Evolutionary conservation across 352 stramenopile species (phyloP), one percentile per base, ranked within the genome.

Genomic region (Blastocystis sp.): DNA sequence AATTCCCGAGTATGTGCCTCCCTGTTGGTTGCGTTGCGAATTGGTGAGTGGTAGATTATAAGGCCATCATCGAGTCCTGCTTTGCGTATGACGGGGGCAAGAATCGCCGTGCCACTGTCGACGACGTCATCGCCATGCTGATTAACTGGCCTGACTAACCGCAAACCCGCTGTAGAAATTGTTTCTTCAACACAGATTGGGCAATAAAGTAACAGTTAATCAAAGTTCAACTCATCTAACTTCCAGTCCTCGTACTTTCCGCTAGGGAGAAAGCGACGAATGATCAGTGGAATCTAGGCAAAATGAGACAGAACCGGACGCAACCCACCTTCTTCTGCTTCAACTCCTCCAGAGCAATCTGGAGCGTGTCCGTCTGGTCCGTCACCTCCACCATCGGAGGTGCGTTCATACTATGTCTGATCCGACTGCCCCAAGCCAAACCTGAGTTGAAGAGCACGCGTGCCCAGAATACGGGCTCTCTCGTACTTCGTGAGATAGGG

Each of bases 401-500:
- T 31, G 96, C 96, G 90, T 98, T 98, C 95, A 98, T 98, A 82
- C 94, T 95, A 59, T 9, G 91, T 50, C 26, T 62, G 37, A 51
- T 41, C 29, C 62, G 12, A 35, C 29, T 81, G 26, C 79, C 3
- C 90, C 26, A 55, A 63, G 24, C 79, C 91, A 6, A 41, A 95
- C 91, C 94, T 98, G 91, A 99, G 99, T 93, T 99, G 97, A 51
- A 99, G 93, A 61, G 97, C 97, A 24, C 97, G 93, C 77, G 97
- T 99, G 50, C 97, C 97, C 24, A 99, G 92, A 71, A 99, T 96
- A 51, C 97, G 94, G 21, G 97, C 97, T 88, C 95, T 93, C 92
- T 99, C 97, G 93, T 99, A 99, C 93, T 99, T 99, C 69, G 97
- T 99, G 93, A 99, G 97, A 93, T 98, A 99, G 59, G 94, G 93